Evolutionary conservation across 129 eudicot genomes (phyloP), one percentile per base, ranked within the genome.

Genomic region (Oenanthe sinensis): DNA sequence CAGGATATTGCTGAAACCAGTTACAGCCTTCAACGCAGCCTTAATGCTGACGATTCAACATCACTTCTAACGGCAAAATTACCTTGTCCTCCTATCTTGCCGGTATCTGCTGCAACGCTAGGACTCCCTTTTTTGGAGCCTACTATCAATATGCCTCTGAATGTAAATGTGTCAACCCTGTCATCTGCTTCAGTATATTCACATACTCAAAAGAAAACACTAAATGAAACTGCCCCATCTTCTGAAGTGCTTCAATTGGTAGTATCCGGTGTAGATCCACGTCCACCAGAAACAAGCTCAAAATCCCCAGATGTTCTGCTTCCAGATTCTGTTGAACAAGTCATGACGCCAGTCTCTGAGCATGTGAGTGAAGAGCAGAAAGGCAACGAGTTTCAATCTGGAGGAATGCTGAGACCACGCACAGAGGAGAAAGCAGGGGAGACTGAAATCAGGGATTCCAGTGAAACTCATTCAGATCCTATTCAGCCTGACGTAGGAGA

Each of bases 381-480:
- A 50, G 75, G 63, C 24, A 62, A 54, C 9, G 70, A 55, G 81
- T 48, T 48, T 47, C 39, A 81, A 15, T 8, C 60, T 69, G 10
- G 47, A 46, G 79, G n/a, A 54, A 52, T 78, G 19, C 54, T 55
- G 43, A 74, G n/a, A 63, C 81, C 48, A 11, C 19, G 3, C 12
- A 20, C 49, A 22, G 62, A 55, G 40, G 78, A 17, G 76, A 81
- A 83, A 36, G 68, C 54, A 43, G 80, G 78, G 68, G 81, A 85
- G 44, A 62, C 76, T 37, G 82, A 71, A 58, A 79, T 81, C 43
- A 82, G 77, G 74, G 90, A 87, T 54, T 80, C 91, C 36, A 80
- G 94, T 78, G 80, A 81, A 82, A 79, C 83, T 37, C 85, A 28
- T 22, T 89, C 88, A 5, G 85, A 67, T 67, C 81, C 74, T 74